These are phyloP conservation scores for Brachypodium distachyon DNA, from an alignment of 202 grass and related monocot species.

Conservation along the genomic window DNA sequence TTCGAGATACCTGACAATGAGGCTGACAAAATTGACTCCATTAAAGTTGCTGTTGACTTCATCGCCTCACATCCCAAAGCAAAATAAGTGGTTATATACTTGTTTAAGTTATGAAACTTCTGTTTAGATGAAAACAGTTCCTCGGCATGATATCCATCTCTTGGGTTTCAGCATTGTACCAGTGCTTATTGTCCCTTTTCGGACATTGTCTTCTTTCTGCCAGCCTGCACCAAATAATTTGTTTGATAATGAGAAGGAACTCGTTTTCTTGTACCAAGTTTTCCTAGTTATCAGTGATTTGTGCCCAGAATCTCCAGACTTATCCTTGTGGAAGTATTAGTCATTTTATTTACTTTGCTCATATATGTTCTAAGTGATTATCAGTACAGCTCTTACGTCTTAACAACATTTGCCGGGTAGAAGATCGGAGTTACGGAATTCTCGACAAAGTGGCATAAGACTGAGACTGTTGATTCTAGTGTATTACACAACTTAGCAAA, in stretches of 20 bases:
- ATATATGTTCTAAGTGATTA: not conserved
- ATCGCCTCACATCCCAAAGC: slow-evolving; percentile 80
- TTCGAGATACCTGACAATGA: slow-evolving; percentile 82
- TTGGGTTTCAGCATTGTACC: not conserved
- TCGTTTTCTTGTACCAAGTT: not conserved
- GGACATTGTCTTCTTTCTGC: not conserved
- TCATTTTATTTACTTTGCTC: not conserved
- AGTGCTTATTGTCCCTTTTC: not conserved
- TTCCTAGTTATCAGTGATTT: not conserved
- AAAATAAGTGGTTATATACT: slow-evolving; percentile 38
- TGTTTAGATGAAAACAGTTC: not conserved
- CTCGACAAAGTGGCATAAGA: too few species aligned
- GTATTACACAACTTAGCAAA: too few species aligned
- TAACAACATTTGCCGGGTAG: not conserved
- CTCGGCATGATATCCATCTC: not conserved
- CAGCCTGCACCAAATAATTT: slow-evolving; percentile 16
- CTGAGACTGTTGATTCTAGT: too few species aligned
- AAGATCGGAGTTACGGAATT: not conserved
- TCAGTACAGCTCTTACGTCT: not conserved
- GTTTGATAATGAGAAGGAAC: slow-evolving; percentile 13
- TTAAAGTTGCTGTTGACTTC: slow-evolving; percentile 73
- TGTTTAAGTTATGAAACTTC: not conserved
- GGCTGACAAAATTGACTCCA: slow-evolving; percentile 74
- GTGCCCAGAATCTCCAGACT: not conserved
- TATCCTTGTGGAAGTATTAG: not conserved